Base-by-base conservation (phyloP, 1,284 basidiomycete genomes). In the Fomitopsis schrenkii region DNA sequence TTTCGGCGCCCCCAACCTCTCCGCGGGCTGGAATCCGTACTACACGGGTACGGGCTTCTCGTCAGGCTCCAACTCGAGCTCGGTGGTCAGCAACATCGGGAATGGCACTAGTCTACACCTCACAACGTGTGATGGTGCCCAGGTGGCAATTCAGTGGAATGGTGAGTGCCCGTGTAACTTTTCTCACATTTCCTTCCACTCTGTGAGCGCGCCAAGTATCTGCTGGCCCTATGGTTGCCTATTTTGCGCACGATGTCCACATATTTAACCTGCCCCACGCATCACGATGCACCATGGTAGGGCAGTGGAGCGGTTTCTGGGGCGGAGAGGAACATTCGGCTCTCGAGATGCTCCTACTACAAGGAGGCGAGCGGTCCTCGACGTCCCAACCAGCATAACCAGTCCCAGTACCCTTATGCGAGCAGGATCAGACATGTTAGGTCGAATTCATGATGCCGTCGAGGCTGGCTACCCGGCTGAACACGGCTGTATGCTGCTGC, bases 21-120 rank as follows among this genome's bases (percentile, higher is more conserved):
- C 73, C n/a, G 77, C 76, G 36, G 86, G 87, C 68, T 91, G 89
- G 90, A 85, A 85, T 69, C 81, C 86, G 19, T 82, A 79, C 72
- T 88, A 81, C 70, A 73, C 76, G 6, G 56, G 52, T 50, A 81
- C 84, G 7, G 83, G 83, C 10, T 85, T 82, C 59, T 77, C 79
- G 3, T 69, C 72, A 17, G 66, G 72, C 52, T 75, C 71, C 22
- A 48, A 55, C 19, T 55, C 64, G 38, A 62, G 64, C 57, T 58
- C 64, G 1, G 44, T 42, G 26, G 53, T 68, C 33, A 58, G 64
- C 33, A 82, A 82, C 15, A 79, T 67, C 68, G 87, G 84, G 14
- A 76, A 76, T 54, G 88, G 88, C 12, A 79, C 76, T 17, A 86
- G 83, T 67, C 75, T 76, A 40, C 89, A 91, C 69, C 75, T 83